phyloP scores from a whole-genome alignment of 805 yeast genomes.

The Candida manassasensis region DNA sequence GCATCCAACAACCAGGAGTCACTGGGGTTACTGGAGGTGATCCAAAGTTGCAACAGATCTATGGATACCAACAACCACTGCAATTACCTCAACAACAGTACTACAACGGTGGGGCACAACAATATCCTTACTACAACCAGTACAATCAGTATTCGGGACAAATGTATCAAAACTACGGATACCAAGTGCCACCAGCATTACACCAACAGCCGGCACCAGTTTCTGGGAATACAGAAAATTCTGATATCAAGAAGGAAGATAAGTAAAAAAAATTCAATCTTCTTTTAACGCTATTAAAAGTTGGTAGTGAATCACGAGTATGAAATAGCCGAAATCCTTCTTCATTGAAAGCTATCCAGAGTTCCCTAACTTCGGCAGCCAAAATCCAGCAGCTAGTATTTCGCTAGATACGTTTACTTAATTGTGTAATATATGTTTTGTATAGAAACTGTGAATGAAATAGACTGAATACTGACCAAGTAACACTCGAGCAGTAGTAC shows the following conservation, averaged over 20 bases:
- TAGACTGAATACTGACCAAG: no score
- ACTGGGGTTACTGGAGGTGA: background rate
- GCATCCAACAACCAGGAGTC: background rate
- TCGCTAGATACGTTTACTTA: no score
- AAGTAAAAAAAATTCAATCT: background rate
- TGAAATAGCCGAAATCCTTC: no score
- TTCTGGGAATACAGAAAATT: background rate
- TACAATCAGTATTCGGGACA: conserved; percentile 5
- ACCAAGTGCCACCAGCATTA: conserved; percentile 4
- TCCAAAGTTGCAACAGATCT: conserved; percentile 5
- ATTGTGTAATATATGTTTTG: no score
- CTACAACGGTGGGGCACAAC: conserved; percentile 1
- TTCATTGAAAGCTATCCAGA: no score
- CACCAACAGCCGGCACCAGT: conserved; percentile 5
- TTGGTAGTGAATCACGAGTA: conserved; percentile 1
- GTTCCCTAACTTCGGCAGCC: no score
- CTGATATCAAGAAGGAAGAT: conserved; percentile 2
- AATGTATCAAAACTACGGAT: conserved; percentile 4
- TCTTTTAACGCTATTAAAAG: no score
- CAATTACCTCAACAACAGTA: conserved; percentile 3
- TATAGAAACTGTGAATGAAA: no score
- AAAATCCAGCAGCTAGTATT: no score
- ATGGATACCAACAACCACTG: conserved; percentile 8
- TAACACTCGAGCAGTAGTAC: no score
- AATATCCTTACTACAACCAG: conserved; percentile 5